Base-by-base conservation (phyloP, 805 yeast species). In the Candida caryicola region DNA sequence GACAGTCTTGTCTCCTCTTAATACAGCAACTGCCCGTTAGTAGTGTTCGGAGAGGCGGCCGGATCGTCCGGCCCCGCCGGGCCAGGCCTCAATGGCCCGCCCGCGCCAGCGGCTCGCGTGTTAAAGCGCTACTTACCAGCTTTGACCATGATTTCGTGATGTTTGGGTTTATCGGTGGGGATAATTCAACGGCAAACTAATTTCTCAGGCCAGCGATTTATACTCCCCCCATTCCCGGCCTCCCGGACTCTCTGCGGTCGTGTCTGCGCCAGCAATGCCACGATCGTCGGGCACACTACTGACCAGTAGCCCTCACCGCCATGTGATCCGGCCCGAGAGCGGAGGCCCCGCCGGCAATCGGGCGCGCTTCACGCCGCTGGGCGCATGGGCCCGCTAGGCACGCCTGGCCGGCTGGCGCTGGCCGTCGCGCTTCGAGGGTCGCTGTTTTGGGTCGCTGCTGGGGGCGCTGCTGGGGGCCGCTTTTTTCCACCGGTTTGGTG, bases 1-100 rank as follows among this genome's bases (percentile, higher is more conserved):
- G 54, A 93, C 95, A 54, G 80, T 81, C 44, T 95, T 77, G 64
- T 89, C 97, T 57, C 99, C 99, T 74, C 95, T 89, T 55, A 93
- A 73, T 57, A 93, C 95, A 65, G 98, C 98, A 64, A 93, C 97
- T 77, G 36, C 9, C 35, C 43, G 58, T 52, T 53, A 49, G 37
- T 40, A 30, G 5, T 17, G 17, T 13, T 29, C 19, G 14, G n/a
- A n/a, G n/a, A n/a, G n/a, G n/a, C n/a, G n/a, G n/a, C n/a, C n/a
- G n/a, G n/a, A n/a, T n/a, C n/a, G n/a, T n/a, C n/a, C n/a, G n/a
- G n/a, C n/a, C n/a, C n/a, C n/a, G n/a, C n/a, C n/a, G n/a, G n/a
- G n/a, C n/a, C n/a, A n/a, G n/a, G n/a, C n/a, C n/a, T n/a, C n/a
- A n/a, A n/a, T n/a, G n/a, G n/a, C n/a, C n/a, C n/a, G n/a, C n/a